Evolutionary conservation across 352 stramenopile genomes (phyloP).

Genomic region (Elongisporangium prolatum): DNA sequence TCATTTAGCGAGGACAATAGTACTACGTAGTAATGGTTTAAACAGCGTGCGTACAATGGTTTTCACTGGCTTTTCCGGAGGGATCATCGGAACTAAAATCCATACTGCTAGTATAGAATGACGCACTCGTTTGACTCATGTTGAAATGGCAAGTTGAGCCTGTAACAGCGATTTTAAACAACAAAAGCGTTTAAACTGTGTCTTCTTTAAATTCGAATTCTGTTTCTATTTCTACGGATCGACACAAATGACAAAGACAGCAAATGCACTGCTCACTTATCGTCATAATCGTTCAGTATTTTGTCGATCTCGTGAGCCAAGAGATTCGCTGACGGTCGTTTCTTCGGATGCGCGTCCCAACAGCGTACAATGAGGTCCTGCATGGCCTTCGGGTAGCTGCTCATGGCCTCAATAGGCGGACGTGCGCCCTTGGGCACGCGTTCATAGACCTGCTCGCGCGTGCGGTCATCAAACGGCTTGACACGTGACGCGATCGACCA

Average conservation of each 20-base stretch:
- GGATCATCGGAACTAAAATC: no score
- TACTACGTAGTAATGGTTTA: no score
- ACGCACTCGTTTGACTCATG: no score
- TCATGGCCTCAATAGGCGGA: conserved; percentile 41
- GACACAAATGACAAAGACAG: neutral
- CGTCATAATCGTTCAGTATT: conserved; percentile 35
- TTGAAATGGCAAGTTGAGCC: no score
- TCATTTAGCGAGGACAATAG: no score
- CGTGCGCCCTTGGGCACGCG: conserved; percentile 40
- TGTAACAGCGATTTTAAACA: no score
- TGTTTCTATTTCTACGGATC: neutral
- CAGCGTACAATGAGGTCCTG: conserved; percentile 51
- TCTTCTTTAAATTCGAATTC: neutral
- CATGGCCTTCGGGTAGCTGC: conserved; percentile 57
- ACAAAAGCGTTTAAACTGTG: neutral
- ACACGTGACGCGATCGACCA: conserved; percentile 48
- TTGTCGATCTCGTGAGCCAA: conserved; percentile 44
- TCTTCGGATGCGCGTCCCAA: conserved; percentile 44
- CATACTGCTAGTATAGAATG: no score
- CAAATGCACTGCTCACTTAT: conserved; percentile 5
- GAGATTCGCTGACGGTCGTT: conserved; percentile 42
- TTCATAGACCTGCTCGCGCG: conserved; percentile 49
- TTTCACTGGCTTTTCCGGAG: no score
- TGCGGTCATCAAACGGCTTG: conserved; percentile 39
- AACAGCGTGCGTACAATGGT: no score